phyloP scores from a whole-genome alignment of 306 rosid genomes.

The Crataegus laevigata region DNA sequence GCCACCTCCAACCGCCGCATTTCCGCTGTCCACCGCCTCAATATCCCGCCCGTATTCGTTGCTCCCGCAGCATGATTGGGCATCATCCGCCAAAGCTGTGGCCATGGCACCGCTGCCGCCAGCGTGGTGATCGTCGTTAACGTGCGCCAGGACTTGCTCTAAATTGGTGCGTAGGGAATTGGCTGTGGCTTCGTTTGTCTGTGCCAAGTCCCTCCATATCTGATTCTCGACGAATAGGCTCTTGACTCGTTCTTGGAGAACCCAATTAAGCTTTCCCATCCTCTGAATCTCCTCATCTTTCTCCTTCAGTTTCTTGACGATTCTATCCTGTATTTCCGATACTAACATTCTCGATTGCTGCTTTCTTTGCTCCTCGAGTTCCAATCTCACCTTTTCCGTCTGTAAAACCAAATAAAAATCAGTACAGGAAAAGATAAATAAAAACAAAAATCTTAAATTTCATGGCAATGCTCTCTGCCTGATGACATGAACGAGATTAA shows the following conservation, averaged over 20 bases:
- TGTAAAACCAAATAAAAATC: conserved; percentile 10
- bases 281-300: conserved; percentile 79
- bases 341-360: conserved; percentile 50
- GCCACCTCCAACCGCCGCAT: background rate
- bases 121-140: conserved; percentile 14
- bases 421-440: background rate
- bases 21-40: conserved; percentile 6
- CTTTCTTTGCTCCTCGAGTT: conserved; percentile 43
- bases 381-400: conserved; percentile 66
- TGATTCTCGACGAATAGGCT: conserved; percentile 62
- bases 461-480: background rate
- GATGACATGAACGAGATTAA: background rate
- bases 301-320: conserved; percentile 50
- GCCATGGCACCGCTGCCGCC: background rate
- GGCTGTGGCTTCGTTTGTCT: conserved; percentile 68
- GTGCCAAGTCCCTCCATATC: conserved; percentile 70
- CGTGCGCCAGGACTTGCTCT: conserved; percentile 57
- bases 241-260: conserved; percentile 56
- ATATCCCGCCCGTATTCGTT: background rate
- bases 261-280: conserved; percentile 61
- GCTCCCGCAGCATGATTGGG: conserved; percentile 72
- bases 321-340: conserved; percentile 39
- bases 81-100: conserved; percentile 26
- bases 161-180: conserved; percentile 56
- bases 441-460: background rate